A percentile compares a stretch with the other conserved stretches of the same genome.
phyloP scores from a whole-genome alignment of 352 stramenopile genomes.

The Peronospora belbahrii region DNA sequence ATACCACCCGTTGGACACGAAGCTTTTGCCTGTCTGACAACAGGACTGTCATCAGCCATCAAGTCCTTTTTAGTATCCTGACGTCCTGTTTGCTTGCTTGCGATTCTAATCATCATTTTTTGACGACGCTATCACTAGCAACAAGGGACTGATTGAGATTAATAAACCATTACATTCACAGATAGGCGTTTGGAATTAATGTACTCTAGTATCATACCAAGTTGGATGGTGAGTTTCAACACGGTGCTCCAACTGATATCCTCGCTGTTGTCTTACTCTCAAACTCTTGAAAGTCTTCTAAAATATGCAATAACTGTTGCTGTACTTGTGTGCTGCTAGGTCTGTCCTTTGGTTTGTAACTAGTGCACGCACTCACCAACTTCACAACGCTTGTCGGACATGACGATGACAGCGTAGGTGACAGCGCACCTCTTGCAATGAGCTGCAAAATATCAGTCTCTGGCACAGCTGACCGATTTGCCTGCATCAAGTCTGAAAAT shows the following conservation, averaged over 20 bases:
- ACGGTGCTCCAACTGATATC: conserved; percentile 14
- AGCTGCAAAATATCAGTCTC: conserved; percentile 59
- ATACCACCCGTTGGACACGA: no score
- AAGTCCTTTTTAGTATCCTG: no score
- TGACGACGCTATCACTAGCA: no score
- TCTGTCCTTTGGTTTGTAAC: conserved; percentile 30
- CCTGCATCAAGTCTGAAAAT: conserved; percentile 63
- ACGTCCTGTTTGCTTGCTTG: no score
- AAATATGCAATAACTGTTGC: conserved; percentile 23
- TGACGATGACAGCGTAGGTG: conserved; percentile 39
- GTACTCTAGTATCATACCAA: conserved; percentile 16
- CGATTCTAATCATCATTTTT: no score
- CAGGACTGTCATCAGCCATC: no score
- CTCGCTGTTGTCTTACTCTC: conserved; percentile 19
- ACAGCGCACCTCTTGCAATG: conserved; percentile 54
- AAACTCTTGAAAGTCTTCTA: conserved; percentile 25
- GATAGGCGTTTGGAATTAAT: not conserved
- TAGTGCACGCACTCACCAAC: conserved; percentile 35
- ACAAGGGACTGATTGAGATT: no score
- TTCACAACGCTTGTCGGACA: conserved; percentile 45
- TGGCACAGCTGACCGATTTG: conserved; percentile 39
- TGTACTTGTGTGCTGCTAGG: conserved; percentile 33
- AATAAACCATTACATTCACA: no score
- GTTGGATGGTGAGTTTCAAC: conserved; percentile 19
- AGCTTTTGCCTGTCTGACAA: no score